Conservation (phyloP, 805 yeast species). For the Myxozyma udenii region DNA sequence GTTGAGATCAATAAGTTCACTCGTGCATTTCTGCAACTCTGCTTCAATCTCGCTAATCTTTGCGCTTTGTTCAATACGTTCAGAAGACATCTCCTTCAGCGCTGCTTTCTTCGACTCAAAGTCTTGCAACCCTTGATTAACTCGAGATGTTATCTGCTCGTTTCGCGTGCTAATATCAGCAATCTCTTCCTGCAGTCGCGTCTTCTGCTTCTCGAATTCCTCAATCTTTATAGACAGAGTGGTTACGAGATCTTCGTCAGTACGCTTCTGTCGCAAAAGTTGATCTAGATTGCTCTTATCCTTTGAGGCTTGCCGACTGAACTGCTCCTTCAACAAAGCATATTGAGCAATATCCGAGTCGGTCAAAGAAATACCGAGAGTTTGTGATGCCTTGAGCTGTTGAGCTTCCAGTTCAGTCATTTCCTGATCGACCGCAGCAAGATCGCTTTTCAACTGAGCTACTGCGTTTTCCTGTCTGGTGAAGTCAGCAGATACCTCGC, state of each 20-base stretch:
- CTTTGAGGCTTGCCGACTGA: conserved; percentile 34
- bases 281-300: conserved; percentile 31
- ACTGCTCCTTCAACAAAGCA: conserved; percentile 54
- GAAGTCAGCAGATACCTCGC: conserved; percentile 55
- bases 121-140: conserved; percentile 32
- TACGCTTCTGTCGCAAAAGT: conserved; percentile 30
- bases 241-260: conserved; percentile 31
- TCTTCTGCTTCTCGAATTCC: conserved; percentile 19
- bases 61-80: conserved; percentile 28
- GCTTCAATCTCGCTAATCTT: conserved; percentile 63
- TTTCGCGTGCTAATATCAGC: conserved; percentile 41
- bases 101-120: conserved; percentile 31
- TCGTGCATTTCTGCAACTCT: conserved; percentile 57
- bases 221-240: conserved; percentile 25
- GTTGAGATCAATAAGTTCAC: conserved; percentile 64
- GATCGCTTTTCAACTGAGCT: conserved; percentile 46
- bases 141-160: conserved; percentile 36
- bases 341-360: conserved; percentile 57
- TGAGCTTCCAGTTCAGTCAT: conserved; percentile 42
- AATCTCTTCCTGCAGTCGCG: conserved; percentile 36
- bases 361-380: conserved; percentile 43
- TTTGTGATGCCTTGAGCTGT: conserved; percentile 36
- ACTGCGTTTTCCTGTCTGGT: conserved; percentile 50
- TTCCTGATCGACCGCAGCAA: conserved; percentile 47
- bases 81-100: conserved; percentile 15